Evolutionary conservation across 495 filamentous ascomycete species (phyloP).

Genomic region (Apiosordaria backusii): DNA sequence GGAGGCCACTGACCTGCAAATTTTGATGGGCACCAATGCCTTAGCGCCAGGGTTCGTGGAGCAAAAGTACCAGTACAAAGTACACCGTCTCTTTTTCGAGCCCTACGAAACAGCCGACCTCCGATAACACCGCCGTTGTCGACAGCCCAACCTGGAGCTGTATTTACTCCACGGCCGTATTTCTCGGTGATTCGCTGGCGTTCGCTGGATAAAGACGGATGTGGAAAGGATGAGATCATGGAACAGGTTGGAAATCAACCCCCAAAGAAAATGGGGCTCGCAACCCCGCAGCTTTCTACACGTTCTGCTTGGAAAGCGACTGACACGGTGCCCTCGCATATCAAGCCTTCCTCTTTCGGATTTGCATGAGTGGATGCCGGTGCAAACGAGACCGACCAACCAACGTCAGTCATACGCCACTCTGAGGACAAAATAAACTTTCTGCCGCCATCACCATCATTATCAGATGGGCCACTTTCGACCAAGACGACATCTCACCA

Average conservation of each 20-base stretch:
- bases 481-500: too few species aligned
- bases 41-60: background rate
- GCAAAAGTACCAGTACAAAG: conserved; percentile 1
- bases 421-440: background rate
- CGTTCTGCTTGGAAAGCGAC: background rate
- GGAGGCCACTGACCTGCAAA: background rate
- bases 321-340: background rate
- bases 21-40: conserved; percentile 13
- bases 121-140: background rate
- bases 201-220: conserved; percentile 13
- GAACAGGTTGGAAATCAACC: background rate
- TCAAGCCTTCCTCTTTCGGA: conserved; percentile 1
- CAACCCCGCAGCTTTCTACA: background rate
- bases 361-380: background rate
- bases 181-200: conserved; percentile 12
- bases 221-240: conserved; percentile 18
- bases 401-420: background rate
- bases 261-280: conserved; percentile 1
- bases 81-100: background rate
- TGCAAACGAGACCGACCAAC: background rate
- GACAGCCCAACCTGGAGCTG: background rate
- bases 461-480: background rate
- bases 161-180: conserved; percentile 1
- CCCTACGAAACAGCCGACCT: background rate
- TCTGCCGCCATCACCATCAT: background rate